Evolutionary conservation across 2,329 filamentous ascomycete genomes (phyloP).

Genomic region (Juglanconis sp.): DNA sequence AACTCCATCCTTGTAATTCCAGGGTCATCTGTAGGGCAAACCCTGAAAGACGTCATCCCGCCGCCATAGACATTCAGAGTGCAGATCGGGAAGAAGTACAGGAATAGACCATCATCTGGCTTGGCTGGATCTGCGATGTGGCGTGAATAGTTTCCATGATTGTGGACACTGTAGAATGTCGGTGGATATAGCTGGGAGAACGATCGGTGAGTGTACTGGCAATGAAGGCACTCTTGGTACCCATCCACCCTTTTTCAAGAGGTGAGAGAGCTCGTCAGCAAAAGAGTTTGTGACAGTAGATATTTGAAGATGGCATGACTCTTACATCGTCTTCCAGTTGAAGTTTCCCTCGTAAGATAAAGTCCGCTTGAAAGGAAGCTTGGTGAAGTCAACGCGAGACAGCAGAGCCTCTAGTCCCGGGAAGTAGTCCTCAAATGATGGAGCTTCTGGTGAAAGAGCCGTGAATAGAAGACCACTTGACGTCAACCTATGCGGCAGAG

Average conservation of each 20-base stretch:
- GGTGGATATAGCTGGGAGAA: slow-evolving; percentile 54
- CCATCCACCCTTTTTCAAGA: slow-evolving; percentile 41
- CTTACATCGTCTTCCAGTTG: slow-evolving; percentile 55
- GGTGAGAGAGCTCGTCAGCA: neutral
- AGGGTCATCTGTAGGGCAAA: slow-evolving; percentile 48
- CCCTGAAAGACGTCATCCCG: slow-evolving; percentile 55
- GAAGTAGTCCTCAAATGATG: slow-evolving; percentile 50
- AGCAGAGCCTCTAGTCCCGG: slow-evolving; percentile 47
- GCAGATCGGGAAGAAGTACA: slow-evolving; percentile 56
- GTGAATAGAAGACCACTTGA: slow-evolving; percentile 51
- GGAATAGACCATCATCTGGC: slow-evolving; percentile 50
- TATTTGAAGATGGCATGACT: neutral
- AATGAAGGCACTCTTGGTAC: slow-evolving; percentile 57
- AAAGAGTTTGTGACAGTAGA: neutral
- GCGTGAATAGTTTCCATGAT: slow-evolving; percentile 53
- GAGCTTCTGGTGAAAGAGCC: slow-evolving; percentile 44
- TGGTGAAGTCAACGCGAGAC: slow-evolving; percentile 49
- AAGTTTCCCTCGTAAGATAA: slow-evolving; percentile 55
- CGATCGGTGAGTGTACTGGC: slow-evolving; percentile 55
- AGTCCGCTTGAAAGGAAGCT: slow-evolving; percentile 47
- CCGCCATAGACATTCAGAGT: slow-evolving; percentile 56
- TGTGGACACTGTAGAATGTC: slow-evolving; percentile 52
- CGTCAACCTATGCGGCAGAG: slow-evolving; percentile 32
- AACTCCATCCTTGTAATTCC: slow-evolving; percentile 54
- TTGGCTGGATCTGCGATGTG: slow-evolving; percentile 53